phyloP scores from a whole-genome alignment of 768 basidiomycete genomes.

The Rhodotorula graminis region DNA sequence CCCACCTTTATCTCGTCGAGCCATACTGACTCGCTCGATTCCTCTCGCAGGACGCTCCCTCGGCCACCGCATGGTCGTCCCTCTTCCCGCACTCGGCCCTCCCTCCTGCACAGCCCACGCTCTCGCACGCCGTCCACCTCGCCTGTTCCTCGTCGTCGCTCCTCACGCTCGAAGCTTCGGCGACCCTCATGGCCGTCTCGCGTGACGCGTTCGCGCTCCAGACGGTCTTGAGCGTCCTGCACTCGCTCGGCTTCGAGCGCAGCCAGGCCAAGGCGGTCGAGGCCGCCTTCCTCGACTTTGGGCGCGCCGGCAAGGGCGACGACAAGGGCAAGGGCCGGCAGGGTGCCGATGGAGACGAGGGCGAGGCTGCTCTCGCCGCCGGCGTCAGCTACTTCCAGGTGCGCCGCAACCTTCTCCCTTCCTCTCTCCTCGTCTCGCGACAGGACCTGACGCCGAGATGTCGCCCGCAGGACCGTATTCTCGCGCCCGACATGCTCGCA shows the following conservation, averaged over 20 bases:
- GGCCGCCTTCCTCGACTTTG: conserved; percentile 3
- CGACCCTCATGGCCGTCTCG: conserved; percentile 4
- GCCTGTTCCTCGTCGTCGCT: conserved; percentile 4
- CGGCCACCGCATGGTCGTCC: conserved; percentile 13
- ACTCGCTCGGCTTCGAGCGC: conserved; percentile 18
- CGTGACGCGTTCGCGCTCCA: conserved; percentile 31
- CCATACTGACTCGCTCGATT: background rate
- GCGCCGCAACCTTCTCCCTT: background rate
- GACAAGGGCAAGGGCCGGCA: background rate
- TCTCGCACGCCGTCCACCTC: conserved; percentile 18
- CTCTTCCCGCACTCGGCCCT: conserved; percentile 16
- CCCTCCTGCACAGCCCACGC: conserved; percentile 13
- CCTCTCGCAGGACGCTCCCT: conserved; percentile 26
- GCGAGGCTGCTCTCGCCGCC: conserved; percentile 4
- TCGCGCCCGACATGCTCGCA: conserved; percentile 28
- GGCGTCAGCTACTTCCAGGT: conserved; percentile 33
- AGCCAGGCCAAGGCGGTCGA: conserved; percentile 16
- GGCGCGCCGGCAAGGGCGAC: background rate
- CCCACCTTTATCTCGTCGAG: too few species aligned
- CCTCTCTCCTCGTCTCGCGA: too few species aligned
- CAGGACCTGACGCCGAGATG: background rate
- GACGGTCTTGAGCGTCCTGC: conserved; percentile 19
- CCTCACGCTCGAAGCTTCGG: background rate
- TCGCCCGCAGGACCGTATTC: conserved; percentile 25
- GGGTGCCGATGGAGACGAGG: background rate